Base-by-base conservation (phyloP, 2,329 filamentous ascomycete species). In the Calonectria crousiana region DNA sequence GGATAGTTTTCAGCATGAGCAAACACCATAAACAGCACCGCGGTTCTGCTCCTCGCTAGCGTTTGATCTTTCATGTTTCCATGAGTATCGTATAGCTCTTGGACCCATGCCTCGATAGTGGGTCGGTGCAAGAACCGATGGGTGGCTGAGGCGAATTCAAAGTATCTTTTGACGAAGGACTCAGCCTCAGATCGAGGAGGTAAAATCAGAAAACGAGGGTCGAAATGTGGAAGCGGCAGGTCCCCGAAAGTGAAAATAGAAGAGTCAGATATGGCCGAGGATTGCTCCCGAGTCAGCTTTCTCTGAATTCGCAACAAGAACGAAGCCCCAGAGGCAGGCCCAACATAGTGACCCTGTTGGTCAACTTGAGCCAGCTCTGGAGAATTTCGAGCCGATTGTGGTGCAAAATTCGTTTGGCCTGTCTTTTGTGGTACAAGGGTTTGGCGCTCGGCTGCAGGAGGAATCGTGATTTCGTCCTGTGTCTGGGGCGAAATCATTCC, bases 111-210 rank as follows among this genome's bases (percentile, higher is more conserved):
- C 71, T 89, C 85, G 3, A 90, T 85, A 2, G 86, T 88, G 0
- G 87, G 86, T 3, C 89, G 83, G 77, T 90, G 89, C 38, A 91
- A 78, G 73, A 90, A 90, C 1, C 89, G 85, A 74, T 91, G 89
- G 0, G 89, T 91, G 4, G 90, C 88, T 32, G 89, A 87, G 4
- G 88, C 88, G 72, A 88, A 89, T 62, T 90, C 89, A 77, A 91
- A 91, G 70, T 91, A 91, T 16, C 88, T 81, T 28, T 84, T 82
- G 0, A 90, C 81, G 6, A 91, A 74, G 0, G 71, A 49, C 18
- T 80, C 77, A 9, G 80, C 80, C 13, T 81, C 81, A 3, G 83
- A 76, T 28, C 83, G 81, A 38, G 87, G 72, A 14, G 85, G 83
- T 72, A 90, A 66, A 72, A 85, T 77, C 75, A 86, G 82, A 38